Percentiles rank a stretch among this genome's conserved stretches.
Evolutionary conservation across 495 filamentous ascomycete species (phyloP).

Genomic region (Apiosordaria backusii): DNA sequence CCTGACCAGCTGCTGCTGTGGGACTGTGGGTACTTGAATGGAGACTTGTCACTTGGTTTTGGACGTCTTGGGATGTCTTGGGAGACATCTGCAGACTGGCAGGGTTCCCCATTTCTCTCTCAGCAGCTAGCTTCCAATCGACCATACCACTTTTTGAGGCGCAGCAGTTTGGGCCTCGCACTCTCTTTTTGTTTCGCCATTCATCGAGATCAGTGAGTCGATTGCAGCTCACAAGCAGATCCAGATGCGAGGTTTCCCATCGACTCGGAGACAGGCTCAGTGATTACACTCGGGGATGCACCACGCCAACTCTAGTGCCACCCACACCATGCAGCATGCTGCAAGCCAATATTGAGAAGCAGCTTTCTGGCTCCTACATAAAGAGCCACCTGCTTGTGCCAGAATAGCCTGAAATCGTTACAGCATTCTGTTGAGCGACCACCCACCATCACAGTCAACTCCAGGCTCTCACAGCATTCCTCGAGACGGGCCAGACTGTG

Average conservation of each 20-base stretch:
- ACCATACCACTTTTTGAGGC: slow-evolving; percentile 12
- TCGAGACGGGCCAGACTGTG: not conserved
- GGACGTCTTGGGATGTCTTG: not conserved
- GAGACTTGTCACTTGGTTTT: slow-evolving; percentile 1
- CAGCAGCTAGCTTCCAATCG: slow-evolving; percentile 9
- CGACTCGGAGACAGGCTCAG: not conserved
- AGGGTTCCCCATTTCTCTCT: slow-evolving; percentile 7
- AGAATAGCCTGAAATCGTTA: slow-evolving; percentile 13
- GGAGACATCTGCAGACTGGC: not conserved
- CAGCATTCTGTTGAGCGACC: not conserved
- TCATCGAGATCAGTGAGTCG: slow-evolving; percentile 1
- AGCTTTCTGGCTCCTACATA: not conserved
- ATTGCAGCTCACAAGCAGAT: not conserved
- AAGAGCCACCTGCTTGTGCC: slow-evolving; percentile 7
- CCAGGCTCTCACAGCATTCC: not conserved
- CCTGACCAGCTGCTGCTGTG: slow-evolving; percentile 4
- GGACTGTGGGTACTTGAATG: not conserved
- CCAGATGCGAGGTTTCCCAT: not conserved
- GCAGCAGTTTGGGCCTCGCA: slow-evolving; percentile 14
- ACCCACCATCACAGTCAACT: slow-evolving; percentile 4
- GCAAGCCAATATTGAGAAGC: not conserved
- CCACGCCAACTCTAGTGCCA: not conserved
- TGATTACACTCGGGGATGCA: not conserved
- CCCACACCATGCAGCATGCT: not conserved
- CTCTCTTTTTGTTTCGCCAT: not conserved